Evolutionary conservation across 345 rosid genomes (phyloP), one percentile per base, ranked within the genome.

Genomic region (Eucalyptus tenuipes): DNA sequence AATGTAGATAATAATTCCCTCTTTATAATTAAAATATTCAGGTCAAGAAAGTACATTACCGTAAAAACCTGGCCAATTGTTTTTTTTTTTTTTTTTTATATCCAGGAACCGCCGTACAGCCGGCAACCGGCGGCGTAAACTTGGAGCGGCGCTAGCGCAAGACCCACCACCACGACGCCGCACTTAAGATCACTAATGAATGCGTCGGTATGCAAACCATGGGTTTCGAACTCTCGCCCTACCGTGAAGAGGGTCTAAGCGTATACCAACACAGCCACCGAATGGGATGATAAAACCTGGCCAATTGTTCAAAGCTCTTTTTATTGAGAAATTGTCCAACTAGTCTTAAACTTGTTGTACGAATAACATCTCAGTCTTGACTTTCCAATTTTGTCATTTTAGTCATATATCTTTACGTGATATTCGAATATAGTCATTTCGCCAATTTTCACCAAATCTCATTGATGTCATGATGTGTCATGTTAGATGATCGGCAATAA

Each of bases 401-500:
- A 68, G 12, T 68, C 44, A 5, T 33, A 16, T 16, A 68, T 33
- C 37, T 17, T 68, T 33, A 9, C 0, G 2, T 0, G 0, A 68
- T 9, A 33, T 68, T 68, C 0, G 0, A 68, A 33, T 33, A 9
- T 68, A 33, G 4, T 33, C 2, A 20, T 33, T 68, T 18, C 0
- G 3, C 1, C 0, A 64, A n/a, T 64, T 64, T 64, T 64, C 5
- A n/a, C 2, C 20, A 8, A 16, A n/a, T 29, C 5, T n/a, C 24
- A 9, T 16, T 68, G 0, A 68, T 3, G 0, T 7, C 2, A 1
- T 14, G 22, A 31, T 31, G 5, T 15, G 20, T 0, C 20, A 31
- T 0, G 0, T 66, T 0, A 12, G 3, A 61, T 27, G 16, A 29
- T 29, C 4, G 0, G 0, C 0, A 13, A 61, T 27, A 61, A 61